These are phyloP conservation scores for Ogataea siamensis DNA, from an alignment of 805 yeast species.

Conservation along the genomic window DNA sequence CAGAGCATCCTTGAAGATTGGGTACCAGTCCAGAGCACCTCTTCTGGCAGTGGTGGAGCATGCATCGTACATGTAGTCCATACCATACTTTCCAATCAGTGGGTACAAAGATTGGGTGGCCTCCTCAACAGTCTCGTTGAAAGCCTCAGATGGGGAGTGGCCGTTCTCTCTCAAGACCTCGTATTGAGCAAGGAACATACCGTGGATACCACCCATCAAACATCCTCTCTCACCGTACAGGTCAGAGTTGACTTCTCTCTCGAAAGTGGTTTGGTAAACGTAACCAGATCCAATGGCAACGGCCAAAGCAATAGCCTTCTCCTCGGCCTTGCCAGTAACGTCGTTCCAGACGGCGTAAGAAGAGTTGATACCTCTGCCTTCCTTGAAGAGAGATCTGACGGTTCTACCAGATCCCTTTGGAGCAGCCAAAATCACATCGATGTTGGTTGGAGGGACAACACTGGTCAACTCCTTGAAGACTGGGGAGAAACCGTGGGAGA, in stretches of 20 bases:
- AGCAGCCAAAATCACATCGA: slow-evolving; percentile 97
- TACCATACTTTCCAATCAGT: slow-evolving; percentile 98
- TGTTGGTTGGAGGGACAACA: slow-evolving; percentile 91
- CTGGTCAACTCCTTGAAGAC: slow-evolving; percentile 97
- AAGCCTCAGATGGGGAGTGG: slow-evolving; percentile 99
- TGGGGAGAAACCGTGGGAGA: slow-evolving; percentile 99
- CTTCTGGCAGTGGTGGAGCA: slow-evolving; percentile 99
- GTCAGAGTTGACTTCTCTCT: slow-evolving; percentile 98
- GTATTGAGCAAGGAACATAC: slow-evolving; percentile 99
- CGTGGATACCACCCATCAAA: slow-evolving; percentile 99
- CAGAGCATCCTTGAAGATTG: slow-evolving; percentile 96
- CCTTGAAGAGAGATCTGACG: slow-evolving; percentile 98
- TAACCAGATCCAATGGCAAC: slow-evolving; percentile 99
- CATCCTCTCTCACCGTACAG: slow-evolving; percentile 99
- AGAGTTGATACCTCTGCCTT: slow-evolving; percentile 99
- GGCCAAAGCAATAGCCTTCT: slow-evolving; percentile 97
- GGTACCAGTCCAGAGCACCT: slow-evolving; percentile 99
- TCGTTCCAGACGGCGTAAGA: slow-evolving; percentile 99
- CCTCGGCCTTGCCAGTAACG: slow-evolving; percentile 98
- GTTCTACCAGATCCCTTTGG: slow-evolving; percentile 99
- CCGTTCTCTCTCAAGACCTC: slow-evolving; percentile 99
- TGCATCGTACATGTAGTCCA: slow-evolving; percentile 99
- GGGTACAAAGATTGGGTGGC: slow-evolving; percentile 99
- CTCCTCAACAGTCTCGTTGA: slow-evolving; percentile 99
- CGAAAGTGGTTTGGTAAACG: slow-evolving; percentile 99